A percentile compares a stretch with the other conserved stretches of the same genome.
Evolutionary conservation across 2,329 filamentous ascomycete genomes (phyloP).

Genomic region (Epichloe festucae): DNA sequence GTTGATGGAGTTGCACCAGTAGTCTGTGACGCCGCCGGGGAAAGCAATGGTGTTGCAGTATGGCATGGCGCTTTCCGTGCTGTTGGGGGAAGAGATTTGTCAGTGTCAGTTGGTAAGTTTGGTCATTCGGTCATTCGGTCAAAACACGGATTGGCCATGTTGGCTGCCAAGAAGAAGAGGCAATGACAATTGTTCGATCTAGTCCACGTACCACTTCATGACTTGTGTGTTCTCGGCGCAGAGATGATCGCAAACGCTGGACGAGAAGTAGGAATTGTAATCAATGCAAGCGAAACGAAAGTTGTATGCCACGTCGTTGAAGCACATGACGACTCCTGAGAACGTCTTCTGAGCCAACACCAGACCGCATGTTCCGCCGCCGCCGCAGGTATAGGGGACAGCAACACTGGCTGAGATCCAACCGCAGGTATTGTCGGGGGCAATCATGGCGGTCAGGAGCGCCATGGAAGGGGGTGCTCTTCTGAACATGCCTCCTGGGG

Average conservation of each 20-base stretch:
- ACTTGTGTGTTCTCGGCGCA: constrained; percentile 28
- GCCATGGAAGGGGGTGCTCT: neutral
- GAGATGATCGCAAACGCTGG: constrained; percentile 25
- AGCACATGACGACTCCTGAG: constrained; percentile 31
- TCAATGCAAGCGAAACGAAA: constrained; percentile 27
- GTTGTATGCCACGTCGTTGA: constrained; percentile 19
- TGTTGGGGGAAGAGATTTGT: constrained; percentile 10
- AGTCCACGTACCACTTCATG: constrained; percentile 29
- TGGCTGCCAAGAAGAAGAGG: too few relatives aligned
- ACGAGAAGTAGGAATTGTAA: constrained; percentile 19
- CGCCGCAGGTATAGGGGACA: constrained; percentile 27
- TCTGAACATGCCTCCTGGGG: constrained; percentile 6
- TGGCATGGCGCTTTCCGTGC: constrained; percentile 20
- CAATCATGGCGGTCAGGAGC: constrained; percentile 21
- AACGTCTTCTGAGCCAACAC: constrained; percentile 17
- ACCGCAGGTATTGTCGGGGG: constrained; percentile 38
- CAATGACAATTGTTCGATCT: neutral
- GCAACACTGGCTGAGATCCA: constrained; percentile 29
- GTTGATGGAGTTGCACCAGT: constrained; percentile 26
- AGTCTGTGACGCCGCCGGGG: constrained; percentile 28
- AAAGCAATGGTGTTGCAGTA: constrained; percentile 35
- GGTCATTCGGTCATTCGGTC: too few relatives aligned
- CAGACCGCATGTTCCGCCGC: constrained; percentile 25
- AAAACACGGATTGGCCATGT: neutral
- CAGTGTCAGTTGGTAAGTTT: neutral